phyloP scores from a whole-genome alignment of 1,139 yeast genomes.

The Taiozyma sp. region DNA sequence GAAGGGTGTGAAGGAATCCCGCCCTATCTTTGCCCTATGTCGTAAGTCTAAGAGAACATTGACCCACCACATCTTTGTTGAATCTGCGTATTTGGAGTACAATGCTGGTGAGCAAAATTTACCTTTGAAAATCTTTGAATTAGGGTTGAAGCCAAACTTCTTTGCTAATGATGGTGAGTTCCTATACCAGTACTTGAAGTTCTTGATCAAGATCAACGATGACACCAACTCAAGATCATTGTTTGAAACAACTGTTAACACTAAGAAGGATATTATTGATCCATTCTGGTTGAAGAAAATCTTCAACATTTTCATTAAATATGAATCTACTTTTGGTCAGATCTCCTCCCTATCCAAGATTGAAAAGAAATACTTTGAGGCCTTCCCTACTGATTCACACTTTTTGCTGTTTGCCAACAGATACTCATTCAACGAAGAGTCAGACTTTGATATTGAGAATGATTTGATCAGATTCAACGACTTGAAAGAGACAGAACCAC shows the following conservation, averaged over 20 bases:
- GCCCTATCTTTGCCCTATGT: constrained; percentile 60
- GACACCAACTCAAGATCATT: constrained; percentile 78
- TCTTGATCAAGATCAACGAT: constrained; percentile 68
- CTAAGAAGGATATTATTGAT: constrained; percentile 23
- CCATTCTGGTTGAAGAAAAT: constrained; percentile 33
- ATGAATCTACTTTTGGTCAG: constrained; percentile 62
- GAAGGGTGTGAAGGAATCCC: constrained; percentile 68
- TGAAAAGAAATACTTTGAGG: constrained; percentile 60
- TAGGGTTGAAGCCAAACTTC: constrained; percentile 55
- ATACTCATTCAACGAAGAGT: constrained; percentile 25
- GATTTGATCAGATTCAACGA: constrained; percentile 19
- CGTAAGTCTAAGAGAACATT: constrained; percentile 43
- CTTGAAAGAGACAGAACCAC: constrained; percentile 9
- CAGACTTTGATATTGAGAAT: constrained; percentile 13
- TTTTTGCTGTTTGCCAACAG: constrained; percentile 35
- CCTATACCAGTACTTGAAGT: constrained; percentile 66
- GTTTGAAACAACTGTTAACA: constrained; percentile 57
- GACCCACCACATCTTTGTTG: constrained; percentile 75
- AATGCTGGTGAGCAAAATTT: constrained; percentile 52
- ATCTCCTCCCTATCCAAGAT: constrained; percentile 61
- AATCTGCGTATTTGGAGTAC: constrained; percentile 80
- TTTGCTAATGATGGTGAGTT: constrained; percentile 52
- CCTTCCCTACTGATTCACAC: constrained; percentile 53
- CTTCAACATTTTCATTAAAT: constrained; percentile 44
- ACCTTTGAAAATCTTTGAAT: constrained; percentile 74